These are phyloP conservation scores for Eutypella sp. DNA, from an alignment of 2,329 filamentous ascomycete genomes.

Conservation along the genomic window DNA sequence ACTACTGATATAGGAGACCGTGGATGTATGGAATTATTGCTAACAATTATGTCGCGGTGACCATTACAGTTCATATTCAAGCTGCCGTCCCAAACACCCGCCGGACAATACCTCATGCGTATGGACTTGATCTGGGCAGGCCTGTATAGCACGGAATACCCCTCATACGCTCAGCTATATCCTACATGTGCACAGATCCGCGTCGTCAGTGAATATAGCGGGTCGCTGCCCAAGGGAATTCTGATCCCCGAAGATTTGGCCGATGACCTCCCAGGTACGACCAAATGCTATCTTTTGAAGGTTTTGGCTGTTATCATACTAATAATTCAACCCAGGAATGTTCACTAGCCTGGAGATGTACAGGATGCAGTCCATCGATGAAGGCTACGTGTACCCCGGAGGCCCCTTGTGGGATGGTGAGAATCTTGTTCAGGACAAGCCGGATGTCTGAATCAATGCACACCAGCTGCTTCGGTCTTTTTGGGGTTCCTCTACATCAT, in stretches of 20 bases:
- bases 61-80: conserved; percentile 15
- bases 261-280: not conserved
- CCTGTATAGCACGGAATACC: not conserved
- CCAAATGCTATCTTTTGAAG: not conserved
- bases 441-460: not conserved
- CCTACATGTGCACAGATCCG: conserved; percentile 7
- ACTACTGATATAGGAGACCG: too few species aligned
- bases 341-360: not conserved
- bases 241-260: conserved; percentile 5
- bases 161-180: conserved; percentile 2
- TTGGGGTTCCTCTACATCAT: too few species aligned
- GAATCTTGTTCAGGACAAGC: not conserved
- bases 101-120: conserved; percentile 13
- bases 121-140: conserved; percentile 2
- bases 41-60: too few species aligned
- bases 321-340: not conserved
- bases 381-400: not conserved
- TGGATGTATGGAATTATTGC: too few species aligned
- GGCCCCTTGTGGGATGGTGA: not conserved
- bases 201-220: conserved; percentile 4
- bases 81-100: conserved; percentile 13
- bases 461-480: too few species aligned
- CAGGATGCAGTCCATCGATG: not conserved
- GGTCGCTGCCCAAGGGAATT: conserved; percentile 4
- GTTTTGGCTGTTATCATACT: not conserved